Percentiles rank a stretch among this genome's conserved stretches.
Evolutionary conservation across 1,284 basidiomycete genomes (phyloP).

Genomic region (Cutaneotrichosporon sp.): DNA sequence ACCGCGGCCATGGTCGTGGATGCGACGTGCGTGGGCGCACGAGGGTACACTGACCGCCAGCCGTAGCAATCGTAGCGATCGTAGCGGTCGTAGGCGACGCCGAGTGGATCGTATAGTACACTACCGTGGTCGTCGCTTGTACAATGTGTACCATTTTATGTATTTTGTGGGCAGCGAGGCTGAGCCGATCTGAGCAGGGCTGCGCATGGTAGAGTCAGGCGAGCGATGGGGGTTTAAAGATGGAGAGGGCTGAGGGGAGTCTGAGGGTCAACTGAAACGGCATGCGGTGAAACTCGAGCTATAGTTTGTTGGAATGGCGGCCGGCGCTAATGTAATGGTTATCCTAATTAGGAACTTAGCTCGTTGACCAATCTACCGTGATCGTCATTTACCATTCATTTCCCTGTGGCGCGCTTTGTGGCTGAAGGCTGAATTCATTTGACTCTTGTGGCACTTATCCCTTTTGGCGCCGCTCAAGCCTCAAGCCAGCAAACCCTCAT

Average conservation of each 20-base stretch:
- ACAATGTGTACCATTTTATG: not conserved
- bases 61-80: not conserved
- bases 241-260: not conserved
- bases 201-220: no score
- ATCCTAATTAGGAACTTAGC: no score
- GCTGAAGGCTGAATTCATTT: no score
- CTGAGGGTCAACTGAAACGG: not conserved
- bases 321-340: no score
- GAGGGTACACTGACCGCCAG: conserved; percentile 6
- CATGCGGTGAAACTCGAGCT: not conserved
- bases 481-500: no score
- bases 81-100: not conserved
- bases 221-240: not conserved
- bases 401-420: no score
- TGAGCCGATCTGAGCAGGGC: no score
- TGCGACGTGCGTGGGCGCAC: conserved; percentile 7
- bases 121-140: not conserved
- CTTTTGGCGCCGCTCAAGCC: no score
- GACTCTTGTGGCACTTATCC: no score
- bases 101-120: not conserved
- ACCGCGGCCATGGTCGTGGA: not conserved
- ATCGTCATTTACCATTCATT: no score
- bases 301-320: no score
- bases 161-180: not conserved
- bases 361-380: no score